Percentiles rank a stretch among this genome's conserved stretches.
Conservation (phyloP, 2,329 filamentous ascomycete species). For the Penicillium sp. region DNA sequence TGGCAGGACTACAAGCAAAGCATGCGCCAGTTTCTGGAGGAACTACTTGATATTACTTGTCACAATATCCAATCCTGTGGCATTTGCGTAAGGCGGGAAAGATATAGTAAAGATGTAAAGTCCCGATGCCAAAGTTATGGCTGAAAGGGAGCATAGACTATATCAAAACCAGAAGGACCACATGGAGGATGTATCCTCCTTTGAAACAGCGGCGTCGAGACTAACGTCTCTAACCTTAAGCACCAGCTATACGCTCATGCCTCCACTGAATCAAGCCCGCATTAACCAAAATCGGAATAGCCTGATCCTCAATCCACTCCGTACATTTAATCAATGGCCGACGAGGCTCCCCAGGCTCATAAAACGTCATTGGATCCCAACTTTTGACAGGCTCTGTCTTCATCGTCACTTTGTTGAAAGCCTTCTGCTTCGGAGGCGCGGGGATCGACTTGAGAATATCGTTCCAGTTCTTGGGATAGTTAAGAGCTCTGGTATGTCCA, state of each 20-base stretch:
- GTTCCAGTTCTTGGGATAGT: constrained; percentile 1
- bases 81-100: background rate
- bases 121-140: background rate
- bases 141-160: background rate
- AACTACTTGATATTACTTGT: background rate
- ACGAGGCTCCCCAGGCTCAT: background rate
- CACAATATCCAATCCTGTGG: background rate
- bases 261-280: background rate
- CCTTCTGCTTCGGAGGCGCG: background rate
- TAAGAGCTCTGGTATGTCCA: background rate
- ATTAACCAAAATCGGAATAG: background rate
- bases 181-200: background rate
- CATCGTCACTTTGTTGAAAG: background rate
- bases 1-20: too few species aligned
- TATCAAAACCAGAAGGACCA: background rate
- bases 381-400: constrained; percentile 1
- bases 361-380: constrained; percentile 2
- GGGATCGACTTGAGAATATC: background rate
- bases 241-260: background rate
- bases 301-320: constrained; percentile 2
- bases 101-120: rapidly evolving
- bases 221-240: too few species aligned
- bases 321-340: constrained; percentile 3
- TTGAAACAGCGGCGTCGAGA: background rate
- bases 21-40: background rate